Evolutionary conservation across 208 protist species (phyloP).

Genomic region (Crithidia expoeki): DNA sequence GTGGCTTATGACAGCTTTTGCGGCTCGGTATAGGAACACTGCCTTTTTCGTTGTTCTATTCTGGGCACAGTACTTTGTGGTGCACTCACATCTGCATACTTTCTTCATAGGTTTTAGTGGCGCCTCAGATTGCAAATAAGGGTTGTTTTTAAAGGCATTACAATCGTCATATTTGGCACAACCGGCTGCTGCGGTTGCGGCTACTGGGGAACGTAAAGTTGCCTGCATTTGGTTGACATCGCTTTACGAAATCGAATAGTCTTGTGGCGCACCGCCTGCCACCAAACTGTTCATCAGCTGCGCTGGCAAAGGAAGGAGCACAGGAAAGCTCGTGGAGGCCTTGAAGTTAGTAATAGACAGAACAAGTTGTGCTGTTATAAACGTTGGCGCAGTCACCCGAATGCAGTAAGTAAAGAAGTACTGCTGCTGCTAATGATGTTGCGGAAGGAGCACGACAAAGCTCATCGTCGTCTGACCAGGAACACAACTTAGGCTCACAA

Average conservation of each 20-base stretch:
- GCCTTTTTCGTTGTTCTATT: no score
- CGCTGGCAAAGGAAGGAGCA: not conserved
- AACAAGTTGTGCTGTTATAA: not conserved
- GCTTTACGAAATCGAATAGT: constrained; percentile 4
- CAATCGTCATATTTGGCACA: not conserved
- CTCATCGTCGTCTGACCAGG: not conserved
- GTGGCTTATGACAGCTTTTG: no score
- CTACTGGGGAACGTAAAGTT: not conserved
- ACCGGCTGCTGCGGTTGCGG: not conserved
- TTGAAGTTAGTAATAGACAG: not conserved
- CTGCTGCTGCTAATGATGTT: constrained; percentile 4
- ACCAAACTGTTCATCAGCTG: not conserved
- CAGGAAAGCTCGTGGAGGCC: not conserved
- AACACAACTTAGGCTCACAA: not conserved
- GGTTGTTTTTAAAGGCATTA: no score
- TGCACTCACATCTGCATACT: no score
- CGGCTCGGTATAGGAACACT: no score
- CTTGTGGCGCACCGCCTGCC: not conserved
- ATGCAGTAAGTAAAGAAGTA: not conserved
- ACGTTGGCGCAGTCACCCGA: not conserved
- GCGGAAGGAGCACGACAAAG: not conserved
- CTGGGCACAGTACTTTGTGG: no score
- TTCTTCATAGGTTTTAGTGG: no score
- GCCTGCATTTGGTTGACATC: not conserved
- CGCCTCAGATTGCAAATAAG: no score